Base-by-base conservation (phyloP, 2,329 filamentous ascomycete species). In the Aspergillus tamarii region DNA sequence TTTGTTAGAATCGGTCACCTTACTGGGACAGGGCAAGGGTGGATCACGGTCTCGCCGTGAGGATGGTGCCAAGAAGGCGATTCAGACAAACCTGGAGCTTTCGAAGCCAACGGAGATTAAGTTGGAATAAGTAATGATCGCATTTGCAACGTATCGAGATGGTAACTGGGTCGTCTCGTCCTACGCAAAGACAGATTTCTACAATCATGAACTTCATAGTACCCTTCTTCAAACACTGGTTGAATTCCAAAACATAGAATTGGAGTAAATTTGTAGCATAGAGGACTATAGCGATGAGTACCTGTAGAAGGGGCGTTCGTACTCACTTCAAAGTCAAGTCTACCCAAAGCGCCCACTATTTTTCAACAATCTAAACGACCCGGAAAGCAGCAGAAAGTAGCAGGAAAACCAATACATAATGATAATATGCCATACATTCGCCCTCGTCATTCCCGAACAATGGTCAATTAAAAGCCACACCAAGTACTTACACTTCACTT, bases 1-100 rank as follows among this genome's bases (percentile, higher is more conserved):
- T 26, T 73, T 77, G 28, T 68, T 80, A 50, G 74, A 78, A 58
- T 69, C 69, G 21, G 71, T 79, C 43, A 77, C 72, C 2, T 41
- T 80, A 28, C 66, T 78, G 23, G 75, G 75, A 10, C 70, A 72
- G 48, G 64, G 65, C 32, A 34, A 54, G 23, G 45, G 61, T 60
- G 61, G 57, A 26, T 61, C 66, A 39, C 48, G 60, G 50, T 41
- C 67, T 62, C 67, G 53, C 19, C 60, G 48, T 21, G 63, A 56
- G 8, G 69, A 64, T 55, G 63, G 71, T 56, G 60, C 62, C 21
- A 67, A 70, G 57, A 71, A 69, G 23, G 57, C 73, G 36, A 72
- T 75, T 56, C 53, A 67, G 43, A 72, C 70, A 8, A 61, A 67
- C n/a, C 30, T 68, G 60, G 57, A 62, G 19, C 67, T 70, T 19